These are phyloP conservation scores for Pterulicium gracile DNA, from an alignment of 1,284 basidiomycete genomes.

Conservation along the genomic window DNA sequence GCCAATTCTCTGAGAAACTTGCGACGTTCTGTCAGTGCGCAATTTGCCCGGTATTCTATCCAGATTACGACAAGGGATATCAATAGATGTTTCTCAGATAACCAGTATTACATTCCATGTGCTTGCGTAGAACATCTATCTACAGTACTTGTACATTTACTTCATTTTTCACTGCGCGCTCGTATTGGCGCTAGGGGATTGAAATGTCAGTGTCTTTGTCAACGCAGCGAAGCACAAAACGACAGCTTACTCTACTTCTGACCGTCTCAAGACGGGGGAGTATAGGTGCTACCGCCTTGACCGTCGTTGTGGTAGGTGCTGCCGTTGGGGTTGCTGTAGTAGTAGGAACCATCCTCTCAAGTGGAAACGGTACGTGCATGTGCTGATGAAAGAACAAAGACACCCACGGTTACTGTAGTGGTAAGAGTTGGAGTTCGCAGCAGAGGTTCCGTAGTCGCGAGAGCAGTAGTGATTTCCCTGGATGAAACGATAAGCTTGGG, in stretches of 20 bases:
- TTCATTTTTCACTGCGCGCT: too few relatives aligned
- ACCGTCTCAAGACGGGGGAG: conserved; percentile 1
- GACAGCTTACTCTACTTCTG: too few relatives aligned
- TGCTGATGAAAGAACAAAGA: conserved; percentile 16
- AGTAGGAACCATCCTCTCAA: conserved; percentile 13
- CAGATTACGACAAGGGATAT: too few relatives aligned
- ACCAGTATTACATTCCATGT: too few relatives aligned
- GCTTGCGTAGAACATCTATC: too few relatives aligned
- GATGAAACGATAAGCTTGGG: too few relatives aligned
- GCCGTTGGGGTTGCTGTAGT: conserved; percentile 13
- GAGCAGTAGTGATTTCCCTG: not conserved
- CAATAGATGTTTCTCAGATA: too few relatives aligned
- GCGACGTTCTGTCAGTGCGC: too few relatives aligned
- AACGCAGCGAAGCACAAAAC: too few relatives aligned
- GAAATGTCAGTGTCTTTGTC: not conserved
- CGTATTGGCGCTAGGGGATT: not conserved
- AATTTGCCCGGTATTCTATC: too few relatives aligned
- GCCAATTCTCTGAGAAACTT: too few relatives aligned
- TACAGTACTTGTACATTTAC: too few relatives aligned
- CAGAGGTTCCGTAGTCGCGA: not conserved
- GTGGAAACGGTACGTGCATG: conserved; percentile 10
- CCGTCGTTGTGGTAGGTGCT: conserved; percentile 13
- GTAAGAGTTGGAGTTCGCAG: not conserved
- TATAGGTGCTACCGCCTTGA: conserved; percentile 10
- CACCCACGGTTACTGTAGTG: not conserved